Evolutionary conservation across 768 basidiomycete genomes (phyloP).

Genomic region (Phaffia australis): DNA sequence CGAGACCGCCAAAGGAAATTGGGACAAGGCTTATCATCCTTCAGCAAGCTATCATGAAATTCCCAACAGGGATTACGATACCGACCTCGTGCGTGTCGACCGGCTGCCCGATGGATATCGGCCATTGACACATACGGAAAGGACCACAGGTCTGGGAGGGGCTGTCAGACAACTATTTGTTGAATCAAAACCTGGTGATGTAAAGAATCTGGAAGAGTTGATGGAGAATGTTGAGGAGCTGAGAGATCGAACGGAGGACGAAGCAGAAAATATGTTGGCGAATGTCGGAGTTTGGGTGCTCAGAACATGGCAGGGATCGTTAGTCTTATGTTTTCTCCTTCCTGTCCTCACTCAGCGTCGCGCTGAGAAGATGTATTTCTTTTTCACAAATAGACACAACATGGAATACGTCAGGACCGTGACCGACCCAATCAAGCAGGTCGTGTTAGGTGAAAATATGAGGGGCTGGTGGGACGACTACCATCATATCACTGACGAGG

Average conservation of each 20-base stretch:
- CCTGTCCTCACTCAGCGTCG: neutral
- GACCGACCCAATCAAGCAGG: slow-evolving; percentile 39
- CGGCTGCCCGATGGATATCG: slow-evolving; percentile 32
- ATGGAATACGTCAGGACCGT: slow-evolving; percentile 45
- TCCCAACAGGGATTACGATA: slow-evolving; percentile 43
- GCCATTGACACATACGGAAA: slow-evolving; percentile 19
- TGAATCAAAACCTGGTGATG: slow-evolving; percentile 4
- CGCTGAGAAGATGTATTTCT: slow-evolving; percentile 2
- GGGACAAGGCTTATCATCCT: slow-evolving; percentile 39
- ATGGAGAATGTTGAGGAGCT: slow-evolving; percentile 26
- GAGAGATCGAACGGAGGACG: slow-evolving; percentile 30
- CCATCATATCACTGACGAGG: slow-evolving; percentile 35
- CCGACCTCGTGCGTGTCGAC: slow-evolving; percentile 41
- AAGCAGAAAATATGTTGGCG: slow-evolving; percentile 37
- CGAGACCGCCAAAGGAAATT: slow-evolving; percentile 41
- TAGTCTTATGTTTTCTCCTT: slow-evolving; percentile 28
- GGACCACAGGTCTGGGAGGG: neutral
- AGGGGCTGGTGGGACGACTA: slow-evolving; percentile 43
- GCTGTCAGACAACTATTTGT: neutral
- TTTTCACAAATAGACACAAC: slow-evolving; percentile 35
- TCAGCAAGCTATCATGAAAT: slow-evolving; percentile 38
- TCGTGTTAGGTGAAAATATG: slow-evolving; percentile 38
- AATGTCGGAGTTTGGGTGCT: slow-evolving; percentile 42
- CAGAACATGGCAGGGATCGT: slow-evolving; percentile 43
- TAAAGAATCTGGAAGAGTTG: slow-evolving; percentile 30